Conservation (phyloP, 768 basidiomycete genomes). For the Lenzites betulinus region DNA sequence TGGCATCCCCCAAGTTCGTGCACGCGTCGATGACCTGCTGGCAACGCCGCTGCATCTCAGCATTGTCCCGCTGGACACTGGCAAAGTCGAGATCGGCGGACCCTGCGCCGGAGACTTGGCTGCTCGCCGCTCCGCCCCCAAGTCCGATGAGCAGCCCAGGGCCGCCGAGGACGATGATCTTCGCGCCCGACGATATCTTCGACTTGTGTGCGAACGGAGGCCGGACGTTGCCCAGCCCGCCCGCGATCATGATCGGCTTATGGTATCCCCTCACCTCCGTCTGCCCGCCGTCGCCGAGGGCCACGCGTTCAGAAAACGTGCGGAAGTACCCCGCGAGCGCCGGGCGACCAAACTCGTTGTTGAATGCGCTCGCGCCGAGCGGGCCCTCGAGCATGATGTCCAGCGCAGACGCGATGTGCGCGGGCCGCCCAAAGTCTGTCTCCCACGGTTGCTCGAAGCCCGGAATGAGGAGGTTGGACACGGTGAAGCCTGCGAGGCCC, state of each 20-base stretch:
- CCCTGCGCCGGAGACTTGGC: slow-evolving; percentile 87
- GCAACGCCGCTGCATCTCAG: slow-evolving; percentile 96
- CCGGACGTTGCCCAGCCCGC: slow-evolving; percentile 93
- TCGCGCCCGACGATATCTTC: slow-evolving; percentile 76
- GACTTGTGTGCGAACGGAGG: slow-evolving; percentile 80
- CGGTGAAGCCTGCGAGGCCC: slow-evolving; percentile 89
- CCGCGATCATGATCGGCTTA: slow-evolving; percentile 99
- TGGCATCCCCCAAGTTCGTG: slow-evolving; percentile 55
- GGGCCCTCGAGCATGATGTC: slow-evolving; percentile 99
- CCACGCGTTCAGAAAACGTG: slow-evolving; percentile 83
- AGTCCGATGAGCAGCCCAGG: slow-evolving; percentile 96
- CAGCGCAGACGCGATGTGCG: slow-evolving; percentile 88
- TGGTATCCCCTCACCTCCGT: slow-evolving; percentile 91
- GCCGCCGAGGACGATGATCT: slow-evolving; percentile 91
- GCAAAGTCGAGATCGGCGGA: slow-evolving; percentile 96
- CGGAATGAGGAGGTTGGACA: slow-evolving; percentile 91
- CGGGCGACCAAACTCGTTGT: slow-evolving; percentile 97
- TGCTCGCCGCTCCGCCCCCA: slow-evolving; percentile 95
- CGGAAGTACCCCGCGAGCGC: slow-evolving; percentile 93
- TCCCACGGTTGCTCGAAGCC: slow-evolving; percentile 96
- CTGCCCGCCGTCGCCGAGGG: slow-evolving; percentile 49
- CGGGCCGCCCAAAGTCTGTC: slow-evolving; percentile 85
- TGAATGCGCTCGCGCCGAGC: slow-evolving; percentile 93
- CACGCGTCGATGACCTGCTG: slow-evolving; percentile 98
- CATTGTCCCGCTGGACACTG: slow-evolving; percentile 96